A percentile compares a stretch with the other conserved stretches of the same genome.
Evolutionary conservation across 2,329 filamentous ascomycete species (phyloP).

Genomic region (Cercospora janseana): DNA sequence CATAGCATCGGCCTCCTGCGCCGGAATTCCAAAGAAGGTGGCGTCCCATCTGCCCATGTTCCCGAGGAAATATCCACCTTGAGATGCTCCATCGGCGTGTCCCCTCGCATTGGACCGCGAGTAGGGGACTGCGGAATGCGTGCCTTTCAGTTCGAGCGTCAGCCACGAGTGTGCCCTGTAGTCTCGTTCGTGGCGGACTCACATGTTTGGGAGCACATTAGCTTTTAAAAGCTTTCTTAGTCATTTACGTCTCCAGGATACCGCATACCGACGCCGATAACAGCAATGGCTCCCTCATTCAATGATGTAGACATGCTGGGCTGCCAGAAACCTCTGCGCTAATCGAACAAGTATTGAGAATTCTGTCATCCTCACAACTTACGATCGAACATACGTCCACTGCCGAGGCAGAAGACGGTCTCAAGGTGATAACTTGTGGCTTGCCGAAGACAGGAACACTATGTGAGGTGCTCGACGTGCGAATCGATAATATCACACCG

Average conservation of each 20-base stretch:
- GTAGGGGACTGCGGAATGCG: background rate
- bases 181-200: background rate
- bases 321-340: background rate
- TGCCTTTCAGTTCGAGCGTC: background rate
- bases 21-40: constrained; percentile 13
- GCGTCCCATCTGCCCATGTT: constrained; percentile 3
- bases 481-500: background rate
- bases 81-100: background rate
- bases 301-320: background rate
- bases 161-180: background rate
- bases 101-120: background rate
- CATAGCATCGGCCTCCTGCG: background rate
- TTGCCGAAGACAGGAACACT: background rate
- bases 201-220: background rate
- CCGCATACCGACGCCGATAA: background rate
- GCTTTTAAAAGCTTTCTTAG: background rate
- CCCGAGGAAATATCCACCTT: background rate
- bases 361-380: background rate
- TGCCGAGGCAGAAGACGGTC: background rate
- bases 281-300: background rate
- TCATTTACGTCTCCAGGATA: background rate
- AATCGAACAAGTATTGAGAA: background rate
- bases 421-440: background rate
- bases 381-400: background rate
- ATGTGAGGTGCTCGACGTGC: background rate